These are phyloP conservation scores for Termitomyces sp. DNA, from an alignment of 768 basidiomycete genomes.

Conservation along the genomic window DNA sequence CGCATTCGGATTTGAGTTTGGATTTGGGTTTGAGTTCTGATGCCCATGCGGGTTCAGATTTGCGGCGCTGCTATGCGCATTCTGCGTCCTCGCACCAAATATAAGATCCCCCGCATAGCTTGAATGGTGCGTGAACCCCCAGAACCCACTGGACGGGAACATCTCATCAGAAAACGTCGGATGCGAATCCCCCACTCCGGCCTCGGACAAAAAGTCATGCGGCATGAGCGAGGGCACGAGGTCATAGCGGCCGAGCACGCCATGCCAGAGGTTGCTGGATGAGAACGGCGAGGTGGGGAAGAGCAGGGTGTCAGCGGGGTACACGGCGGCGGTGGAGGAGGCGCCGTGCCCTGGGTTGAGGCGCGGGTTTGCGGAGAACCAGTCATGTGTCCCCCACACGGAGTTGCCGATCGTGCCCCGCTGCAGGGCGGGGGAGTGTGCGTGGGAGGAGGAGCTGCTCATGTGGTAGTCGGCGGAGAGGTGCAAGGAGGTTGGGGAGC, in stretches of 20 bases:
- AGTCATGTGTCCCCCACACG: no score
- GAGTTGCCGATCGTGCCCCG: no score
- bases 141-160: conserved; percentile 50
- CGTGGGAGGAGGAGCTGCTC: conserved; percentile 34
- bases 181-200: conserved; percentile 59
- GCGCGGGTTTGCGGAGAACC: conserved; percentile 72
- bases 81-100: conserved; percentile 69
- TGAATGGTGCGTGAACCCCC: conserved; percentile 83
- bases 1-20: no score
- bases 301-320: conserved; percentile 28
- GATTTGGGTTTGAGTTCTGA: no score
- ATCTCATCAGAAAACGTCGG: conserved; percentile 50
- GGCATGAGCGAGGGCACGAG: conserved; percentile 53
- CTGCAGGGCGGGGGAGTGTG: conserved; percentile 44
- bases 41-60: conserved; percentile 21
- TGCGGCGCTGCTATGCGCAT: no score
- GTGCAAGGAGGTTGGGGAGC: conserved; percentile 63
- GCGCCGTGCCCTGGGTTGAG: conserved; percentile 63
- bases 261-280: conserved; percentile 58
- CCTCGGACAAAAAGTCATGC: conserved; percentile 61
- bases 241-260: conserved; percentile 79
- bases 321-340: no score
- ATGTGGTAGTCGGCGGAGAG: no score
- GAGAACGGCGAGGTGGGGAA: conserved; percentile 52
- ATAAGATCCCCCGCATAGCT: no score